These are phyloP conservation scores for Geranium rotundifolium DNA, from an alignment of 345 rosid genomes.

Conservation along the genomic window DNA sequence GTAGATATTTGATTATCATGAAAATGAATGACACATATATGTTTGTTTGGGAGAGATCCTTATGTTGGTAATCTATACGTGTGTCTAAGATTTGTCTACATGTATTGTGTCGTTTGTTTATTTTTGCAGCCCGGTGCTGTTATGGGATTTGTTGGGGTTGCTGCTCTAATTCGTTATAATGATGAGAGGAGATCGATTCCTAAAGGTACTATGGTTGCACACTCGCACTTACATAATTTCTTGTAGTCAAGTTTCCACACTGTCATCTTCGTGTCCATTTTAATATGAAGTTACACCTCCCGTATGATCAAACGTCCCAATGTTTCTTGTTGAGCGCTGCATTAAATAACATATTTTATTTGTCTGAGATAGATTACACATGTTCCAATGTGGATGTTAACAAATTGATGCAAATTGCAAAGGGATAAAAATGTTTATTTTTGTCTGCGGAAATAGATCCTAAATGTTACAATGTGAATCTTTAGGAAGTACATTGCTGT, in stretches of 20 bases:
- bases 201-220: constrained; percentile 32
- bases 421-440: not conserved
- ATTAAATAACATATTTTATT: too few relatives aligned
- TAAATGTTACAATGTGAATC: not conserved
- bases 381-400: not conserved
- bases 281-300: too few relatives aligned
- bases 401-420: not conserved
- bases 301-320: too few relatives aligned
- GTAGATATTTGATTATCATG: not conserved
- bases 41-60: not conserved
- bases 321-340: too few relatives aligned
- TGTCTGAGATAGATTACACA: not conserved
- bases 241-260: not conserved
- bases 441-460: not conserved
- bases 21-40: not conserved
- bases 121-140: constrained; percentile 49
- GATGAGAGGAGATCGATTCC: constrained; percentile 67
- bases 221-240: not conserved
- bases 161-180: constrained; percentile 51
- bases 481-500: not conserved
- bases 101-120: not conserved
- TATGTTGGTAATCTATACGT: not conserved
- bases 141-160: constrained; percentile 52
- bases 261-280: too few relatives aligned
- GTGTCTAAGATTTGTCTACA: too few relatives aligned